phyloP scores from a whole-genome alignment of 208 protist genomes.

The Blechomonas ayalai region DNA sequence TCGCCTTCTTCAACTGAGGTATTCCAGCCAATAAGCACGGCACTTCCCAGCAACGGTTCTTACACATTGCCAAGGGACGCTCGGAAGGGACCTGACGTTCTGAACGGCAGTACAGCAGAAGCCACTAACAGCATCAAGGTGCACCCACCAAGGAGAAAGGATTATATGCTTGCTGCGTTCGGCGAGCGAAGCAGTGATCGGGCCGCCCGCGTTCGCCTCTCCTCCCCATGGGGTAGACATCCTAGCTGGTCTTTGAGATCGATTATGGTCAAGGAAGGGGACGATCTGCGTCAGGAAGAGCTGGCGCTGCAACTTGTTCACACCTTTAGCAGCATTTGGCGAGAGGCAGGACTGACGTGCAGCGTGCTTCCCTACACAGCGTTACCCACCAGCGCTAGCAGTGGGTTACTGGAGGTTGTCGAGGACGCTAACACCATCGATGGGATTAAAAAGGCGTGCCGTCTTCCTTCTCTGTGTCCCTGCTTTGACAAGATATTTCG shows the following conservation, averaged over 20 bases:
- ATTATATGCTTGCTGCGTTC: slow-evolving; percentile 26
- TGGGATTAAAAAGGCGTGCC: slow-evolving; percentile 82
- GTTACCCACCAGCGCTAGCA: slow-evolving; percentile 65
- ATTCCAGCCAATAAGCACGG: too few relatives aligned
- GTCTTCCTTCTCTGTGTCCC: slow-evolving; percentile 51
- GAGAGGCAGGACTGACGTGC: slow-evolving; percentile 76
- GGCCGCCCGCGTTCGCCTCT: slow-evolving; percentile 30
- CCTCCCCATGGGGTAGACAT: slow-evolving; percentile 73
- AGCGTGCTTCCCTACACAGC: slow-evolving; percentile 71
- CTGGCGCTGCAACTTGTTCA: slow-evolving; percentile 90
- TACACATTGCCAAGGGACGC: too few relatives aligned
- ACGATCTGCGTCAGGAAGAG: slow-evolving; percentile 92
- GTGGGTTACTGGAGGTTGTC: slow-evolving; percentile 85
- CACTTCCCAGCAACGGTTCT: too few relatives aligned
- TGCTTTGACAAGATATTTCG: slow-evolving; percentile 81
- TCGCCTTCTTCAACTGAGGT: slow-evolving; percentile 27
- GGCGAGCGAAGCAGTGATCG: slow-evolving; percentile 53
- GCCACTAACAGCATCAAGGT: neutral
- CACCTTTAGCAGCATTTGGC: slow-evolving; percentile 80
- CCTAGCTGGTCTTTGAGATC: slow-evolving; percentile 79
- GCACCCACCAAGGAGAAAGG: neutral
- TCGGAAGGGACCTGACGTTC: neutral
- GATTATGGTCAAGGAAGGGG: slow-evolving; percentile 90
- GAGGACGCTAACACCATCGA: slow-evolving; percentile 86
- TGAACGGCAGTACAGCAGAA: neutral